A percentile compares a stretch with the other conserved stretches of the same genome.
Conservation (phyloP, 2,329 filamentous ascomycete genomes). For the Alternaria dauci region DNA sequence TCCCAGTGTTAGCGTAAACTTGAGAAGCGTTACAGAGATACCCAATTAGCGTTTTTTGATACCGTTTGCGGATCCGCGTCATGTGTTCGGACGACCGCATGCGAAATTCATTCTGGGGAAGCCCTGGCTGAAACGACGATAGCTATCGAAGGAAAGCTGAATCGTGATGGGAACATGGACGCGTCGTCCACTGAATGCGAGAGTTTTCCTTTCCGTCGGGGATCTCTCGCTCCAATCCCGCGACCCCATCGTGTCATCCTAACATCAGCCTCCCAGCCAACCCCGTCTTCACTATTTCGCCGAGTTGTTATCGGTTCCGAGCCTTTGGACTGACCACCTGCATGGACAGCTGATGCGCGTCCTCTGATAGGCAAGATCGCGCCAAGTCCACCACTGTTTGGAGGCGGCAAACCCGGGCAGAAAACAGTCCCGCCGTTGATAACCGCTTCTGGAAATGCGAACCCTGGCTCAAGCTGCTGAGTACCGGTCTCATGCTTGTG, state of each 20-base stretch:
- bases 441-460: conserved; percentile 42
- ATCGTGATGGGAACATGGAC: conserved; percentile 19
- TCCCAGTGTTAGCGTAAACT: conserved; percentile 8
- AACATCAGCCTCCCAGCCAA: conserved; percentile 18
- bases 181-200: conserved; percentile 15
- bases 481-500: conserved; percentile 33
- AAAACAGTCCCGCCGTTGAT: conserved; percentile 38
- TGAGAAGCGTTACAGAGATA: conserved; percentile 27
- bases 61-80: conserved; percentile 28
- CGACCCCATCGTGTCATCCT: conserved; percentile 19
- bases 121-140: conserved; percentile 16
- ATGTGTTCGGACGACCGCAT: background rate
- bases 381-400: conserved; percentile 16
- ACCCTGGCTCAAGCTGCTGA: conserved; percentile 30
- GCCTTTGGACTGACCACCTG: conserved; percentile 29
- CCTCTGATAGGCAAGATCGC: conserved; percentile 26
- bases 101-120: conserved; percentile 1
- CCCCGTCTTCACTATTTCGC: conserved; percentile 14
- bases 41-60: conserved; percentile 32
- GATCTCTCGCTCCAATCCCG: conserved; percentile 28
- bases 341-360: conserved; percentile 17
- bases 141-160: conserved; percentile 19
- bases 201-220: conserved; percentile 29
- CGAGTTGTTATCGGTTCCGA: conserved; percentile 27
- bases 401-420: conserved; percentile 35